Evolutionary conservation across 140 eudicot genomes (phyloP).

Genomic region (Flaveria floridana): DNA sequence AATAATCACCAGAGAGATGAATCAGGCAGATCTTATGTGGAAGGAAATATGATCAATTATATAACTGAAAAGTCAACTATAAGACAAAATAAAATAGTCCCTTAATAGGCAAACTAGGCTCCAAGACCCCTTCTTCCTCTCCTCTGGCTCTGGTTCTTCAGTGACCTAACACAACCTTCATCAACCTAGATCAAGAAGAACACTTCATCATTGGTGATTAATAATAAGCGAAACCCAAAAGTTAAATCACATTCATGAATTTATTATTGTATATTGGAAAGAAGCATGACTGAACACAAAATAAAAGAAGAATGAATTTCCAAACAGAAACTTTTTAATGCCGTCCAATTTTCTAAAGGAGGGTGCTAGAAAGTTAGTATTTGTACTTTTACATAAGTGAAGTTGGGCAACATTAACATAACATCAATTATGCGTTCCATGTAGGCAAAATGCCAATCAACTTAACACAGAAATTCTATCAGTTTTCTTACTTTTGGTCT

Average conservation of each 20-base stretch:
- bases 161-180: conserved; percentile 15
- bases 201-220: conserved; percentile 18
- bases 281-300: conserved; percentile 9
- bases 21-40: neutral
- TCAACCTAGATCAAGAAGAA: conserved; percentile 27
- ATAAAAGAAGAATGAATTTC: neutral
- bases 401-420: conserved; percentile 7
- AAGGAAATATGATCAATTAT: neutral
- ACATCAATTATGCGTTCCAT: neutral
- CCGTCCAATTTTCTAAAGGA: neutral
- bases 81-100: conserved; percentile 21
- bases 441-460: conserved; percentile 1
- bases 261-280: neutral
- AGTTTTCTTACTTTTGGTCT: neutral
- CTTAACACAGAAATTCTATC: neutral
- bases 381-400: neutral
- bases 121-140: conserved; percentile 11
- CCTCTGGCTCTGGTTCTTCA: conserved; percentile 6
- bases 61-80: neutral
- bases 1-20: conserved; percentile 9
- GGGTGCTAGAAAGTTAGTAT: neutral
- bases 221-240: conserved; percentile 6
- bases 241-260: neutral
- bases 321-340: neutral
- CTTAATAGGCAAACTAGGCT: conserved; percentile 19